A percentile compares a stretch with the other conserved stretches of the same genome.
Conservation (phyloP, 805 yeast genomes). For the Kurtzmaniella fragi region DNA sequence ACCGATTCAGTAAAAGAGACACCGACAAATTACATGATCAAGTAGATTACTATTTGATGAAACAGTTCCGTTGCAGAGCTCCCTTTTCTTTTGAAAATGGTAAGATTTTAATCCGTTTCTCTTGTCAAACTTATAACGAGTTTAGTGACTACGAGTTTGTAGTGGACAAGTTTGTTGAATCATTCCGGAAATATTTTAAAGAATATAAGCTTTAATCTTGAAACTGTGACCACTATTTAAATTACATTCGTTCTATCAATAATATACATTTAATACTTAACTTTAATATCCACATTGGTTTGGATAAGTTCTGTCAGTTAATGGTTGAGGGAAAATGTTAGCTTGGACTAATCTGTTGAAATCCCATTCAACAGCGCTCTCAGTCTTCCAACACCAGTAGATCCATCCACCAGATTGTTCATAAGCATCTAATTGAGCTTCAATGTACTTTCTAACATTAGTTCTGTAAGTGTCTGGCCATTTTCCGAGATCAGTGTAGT, state of each 20-base stretch:
- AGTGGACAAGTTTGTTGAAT: slow-evolving; percentile 31
- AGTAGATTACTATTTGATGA: background rate
- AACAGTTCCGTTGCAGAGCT: background rate
- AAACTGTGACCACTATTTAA: too few relatives aligned
- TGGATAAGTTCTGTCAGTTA: slow-evolving; percentile 61
- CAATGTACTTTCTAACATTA: slow-evolving; percentile 65
- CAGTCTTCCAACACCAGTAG: slow-evolving; percentile 93
- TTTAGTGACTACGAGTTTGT: slow-evolving; percentile 48
- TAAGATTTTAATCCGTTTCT: slow-evolving; percentile 43
- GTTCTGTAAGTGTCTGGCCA: slow-evolving; percentile 59
- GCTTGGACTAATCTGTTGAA: slow-evolving; percentile 51
- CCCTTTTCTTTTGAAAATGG: slow-evolving; percentile 11
- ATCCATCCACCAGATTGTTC: slow-evolving; percentile 81
- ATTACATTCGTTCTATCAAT: background rate
- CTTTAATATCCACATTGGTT: slow-evolving; percentile 51
- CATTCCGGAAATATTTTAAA: slow-evolving; percentile 5
- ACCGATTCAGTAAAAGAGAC: background rate
- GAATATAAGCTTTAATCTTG: background rate
- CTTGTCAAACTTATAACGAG: slow-evolving; percentile 59
- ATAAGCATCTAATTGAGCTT: slow-evolving; percentile 84
- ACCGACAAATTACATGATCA: background rate
- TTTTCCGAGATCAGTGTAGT: slow-evolving; percentile 20
- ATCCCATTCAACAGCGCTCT: slow-evolving; percentile 82
- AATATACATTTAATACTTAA: too few relatives aligned
- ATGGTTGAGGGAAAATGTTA: slow-evolving; percentile 78